Evolutionary conservation across 306 rosid species (phyloP), one percentile per base, ranked within the genome.

Genomic region (Luffa acutangula): DNA sequence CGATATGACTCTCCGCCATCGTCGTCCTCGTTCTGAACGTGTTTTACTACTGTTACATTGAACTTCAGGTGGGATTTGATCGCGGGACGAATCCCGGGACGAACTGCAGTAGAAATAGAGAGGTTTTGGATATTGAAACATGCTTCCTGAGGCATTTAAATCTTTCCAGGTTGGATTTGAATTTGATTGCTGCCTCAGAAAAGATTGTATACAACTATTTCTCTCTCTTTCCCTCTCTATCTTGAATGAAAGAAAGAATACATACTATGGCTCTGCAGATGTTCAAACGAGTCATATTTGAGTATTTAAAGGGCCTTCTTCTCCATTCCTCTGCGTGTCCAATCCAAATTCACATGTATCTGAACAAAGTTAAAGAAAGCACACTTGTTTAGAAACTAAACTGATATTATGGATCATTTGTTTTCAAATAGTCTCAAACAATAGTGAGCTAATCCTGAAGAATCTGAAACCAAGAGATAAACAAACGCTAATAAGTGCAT

Each of bases 21-120:
- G 13, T 6, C 34, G 5, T 33, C 8, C 43, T 62, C 20, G 7
- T 62, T 62, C 9, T 9, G 7, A 60, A 12, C 20, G 4, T 33
- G 69, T 5, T 62, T 62, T 62, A 14, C 18, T 62, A 62, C 43
- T 62, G 69, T 62, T 62, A 34, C 43, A 62, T 62, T 5, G n/a
- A 62, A 62, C 69, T 12, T 62, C 69, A 62, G 69, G 43, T 62
- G 69, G 69, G 69, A 62, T 62, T 31, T 62, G 69, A 62, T 62
- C 18, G 69, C 42, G 0, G 69, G 69, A 33, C 43, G 69, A 34
- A 62, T 62, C 5, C 69, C 69, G 5, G 69, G n/a, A 12, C 69
- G 69, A 5, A 12, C 69, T 11, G 69, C 69, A 12, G 20, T 62
- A 1, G 69, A 33, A 33, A 62, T 62, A 2, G 69, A 62, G 69